phyloP scores from a whole-genome alignment of 192 early-diverging fungal genomes.

The Linnemannia schmuckeri region DNA sequence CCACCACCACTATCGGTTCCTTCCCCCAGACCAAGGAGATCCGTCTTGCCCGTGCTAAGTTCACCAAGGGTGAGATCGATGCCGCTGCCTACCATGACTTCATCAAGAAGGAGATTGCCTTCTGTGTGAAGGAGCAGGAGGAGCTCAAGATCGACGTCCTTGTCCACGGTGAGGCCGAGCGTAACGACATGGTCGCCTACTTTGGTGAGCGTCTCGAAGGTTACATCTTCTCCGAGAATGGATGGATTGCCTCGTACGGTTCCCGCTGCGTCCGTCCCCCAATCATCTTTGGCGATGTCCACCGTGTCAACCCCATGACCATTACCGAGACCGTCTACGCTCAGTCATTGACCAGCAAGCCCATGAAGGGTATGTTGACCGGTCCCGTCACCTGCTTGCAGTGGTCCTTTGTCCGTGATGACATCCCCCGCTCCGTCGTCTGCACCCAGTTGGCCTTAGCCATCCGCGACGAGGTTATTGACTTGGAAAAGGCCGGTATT shows the following conservation, averaged over 20 bases:
- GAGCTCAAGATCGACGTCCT: slow-evolving; percentile 91
- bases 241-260: slow-evolving; percentile 98
- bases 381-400: slow-evolving; percentile 98
- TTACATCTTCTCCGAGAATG: slow-evolving; percentile 95
- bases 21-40: slow-evolving; percentile 99
- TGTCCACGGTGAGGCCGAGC: slow-evolving; percentile 98
- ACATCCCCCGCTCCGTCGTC: slow-evolving; percentile 88
- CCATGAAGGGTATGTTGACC: slow-evolving; percentile 99
- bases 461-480: slow-evolving; percentile 95
- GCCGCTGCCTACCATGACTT: slow-evolving; percentile 81
- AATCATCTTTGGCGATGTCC: slow-evolving; percentile 97
- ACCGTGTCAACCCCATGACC: slow-evolving; percentile 93
- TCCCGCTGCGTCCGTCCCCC: slow-evolving; percentile 97
- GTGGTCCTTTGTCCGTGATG: slow-evolving; percentile 99
- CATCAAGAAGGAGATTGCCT: slow-evolving; percentile 88
- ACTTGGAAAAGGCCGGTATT: slow-evolving; percentile 94
- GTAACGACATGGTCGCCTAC: slow-evolving; percentile 96
- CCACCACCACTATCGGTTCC: slow-evolving; percentile 97
- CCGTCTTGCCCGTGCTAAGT: slow-evolving; percentile 90
- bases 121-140: slow-evolving; percentile 92
- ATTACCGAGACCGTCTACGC: slow-evolving; percentile 88
- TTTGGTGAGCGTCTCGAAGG: slow-evolving; percentile 96
- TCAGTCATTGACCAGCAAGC: slow-evolving; percentile 88
- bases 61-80: slow-evolving; percentile 85
- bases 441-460: slow-evolving; percentile 94